Conservation (phyloP, 2,329 filamentous ascomycete genomes). For the Diaporthe sp. region DNA sequence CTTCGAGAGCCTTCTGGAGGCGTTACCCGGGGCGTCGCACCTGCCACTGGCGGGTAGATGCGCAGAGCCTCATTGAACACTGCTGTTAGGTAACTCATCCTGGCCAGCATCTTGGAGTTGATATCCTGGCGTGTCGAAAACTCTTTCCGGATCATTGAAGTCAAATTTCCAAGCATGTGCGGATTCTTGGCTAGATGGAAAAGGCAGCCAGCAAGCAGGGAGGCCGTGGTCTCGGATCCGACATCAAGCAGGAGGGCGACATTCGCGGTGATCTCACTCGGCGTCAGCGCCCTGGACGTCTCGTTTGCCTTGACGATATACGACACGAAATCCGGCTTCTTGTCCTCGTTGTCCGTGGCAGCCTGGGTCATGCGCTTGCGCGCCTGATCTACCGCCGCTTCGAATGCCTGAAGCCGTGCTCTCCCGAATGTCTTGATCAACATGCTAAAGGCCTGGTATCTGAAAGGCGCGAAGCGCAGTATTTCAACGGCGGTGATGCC, state of each 20-base stretch:
- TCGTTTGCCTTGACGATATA: background rate
- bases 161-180: slow-evolving; percentile 40
- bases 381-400: background rate
- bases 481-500: slow-evolving; percentile 7
- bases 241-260: background rate
- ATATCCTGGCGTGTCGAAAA: slow-evolving; percentile 48
- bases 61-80: slow-evolving; percentile 50
- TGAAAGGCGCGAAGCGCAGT: slow-evolving; percentile 3
- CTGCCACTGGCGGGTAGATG: slow-evolving; percentile 45
- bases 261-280: background rate
- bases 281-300: background rate
- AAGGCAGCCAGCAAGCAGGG: slow-evolving; percentile 17
- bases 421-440: slow-evolving; percentile 10
- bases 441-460: background rate
- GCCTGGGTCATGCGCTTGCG: background rate
- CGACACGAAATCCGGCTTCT: slow-evolving; percentile 5
- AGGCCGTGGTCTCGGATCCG: slow-evolving; percentile 30
- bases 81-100: slow-evolving; percentile 48
- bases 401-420: background rate
- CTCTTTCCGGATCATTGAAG: slow-evolving; percentile 46
- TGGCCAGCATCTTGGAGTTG: slow-evolving; percentile 39
- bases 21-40: background rate
- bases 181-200: slow-evolving; percentile 38
- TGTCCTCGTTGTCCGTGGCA: background rate
- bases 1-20: background rate